Evolutionary conservation across 2,329 filamentous ascomycete species (phyloP), one percentile per base, ranked within the genome.

Genomic region (Tolypocladium nubicola): DNA sequence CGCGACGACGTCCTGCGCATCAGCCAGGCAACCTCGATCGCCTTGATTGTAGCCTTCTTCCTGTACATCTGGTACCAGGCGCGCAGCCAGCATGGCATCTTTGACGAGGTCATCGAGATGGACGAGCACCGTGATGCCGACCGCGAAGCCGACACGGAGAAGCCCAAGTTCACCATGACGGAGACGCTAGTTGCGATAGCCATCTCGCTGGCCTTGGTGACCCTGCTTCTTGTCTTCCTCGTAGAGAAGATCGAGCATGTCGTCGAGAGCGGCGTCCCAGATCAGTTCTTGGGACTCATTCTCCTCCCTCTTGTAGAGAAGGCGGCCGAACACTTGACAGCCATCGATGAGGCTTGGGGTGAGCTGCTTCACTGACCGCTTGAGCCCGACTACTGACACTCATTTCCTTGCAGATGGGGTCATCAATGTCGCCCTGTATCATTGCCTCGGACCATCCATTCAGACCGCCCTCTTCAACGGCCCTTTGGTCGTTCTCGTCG

Each of bases 391-490:
- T 2, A 35, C 33, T 35, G 33, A 35, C 33, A 8, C 9, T 35
- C 10, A 8, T 35, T 11, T 35, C 52, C 4, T 4, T 0, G 14
- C 54, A 59, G 55, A 59, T 38, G 52, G 55, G 8, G 30, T 26
- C n/a, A 43, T 45, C 79, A 94, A 94, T 74, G 86, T 92, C 71
- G 89, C 90, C 0, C 79, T 94, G 33, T 88, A 89, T 50, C 90
- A 96, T 69, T 89, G 94, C 56, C 83, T 96, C 47, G 90, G 90
- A 52, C 86, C 90, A 2, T 93, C 89, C 0, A 87, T 96, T 58
- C 92, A 96, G 73, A 97, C 92, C 0, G 90, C 91, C 80, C 26
- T 96, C 38, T 84, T 96, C 67, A 96, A 95, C 68, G 90, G 86
- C 0, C 91, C 92, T 0, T 79, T 96, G 4, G 85, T 90, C 9